Evolutionary conservation across 495 filamentous ascomycete species (phyloP), one percentile per base, ranked within the genome.

Genomic region (Pyronema domesticum): DNA sequence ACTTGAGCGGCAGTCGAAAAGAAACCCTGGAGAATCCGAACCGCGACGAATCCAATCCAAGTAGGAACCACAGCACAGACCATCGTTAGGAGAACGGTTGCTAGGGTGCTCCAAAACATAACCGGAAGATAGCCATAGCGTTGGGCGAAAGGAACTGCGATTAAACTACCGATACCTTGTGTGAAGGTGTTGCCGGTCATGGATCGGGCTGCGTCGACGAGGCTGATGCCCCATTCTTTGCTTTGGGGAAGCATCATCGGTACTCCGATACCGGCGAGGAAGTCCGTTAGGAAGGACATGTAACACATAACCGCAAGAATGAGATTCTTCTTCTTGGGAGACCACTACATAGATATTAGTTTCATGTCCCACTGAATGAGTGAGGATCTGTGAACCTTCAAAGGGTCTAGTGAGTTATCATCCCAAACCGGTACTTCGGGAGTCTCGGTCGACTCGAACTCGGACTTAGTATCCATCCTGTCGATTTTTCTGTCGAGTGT

Each of bases 241-340:
- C 51, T 30, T 46, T 63, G 60, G 3, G 56, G 39, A 6, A 62
- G 46, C 14, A 62, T 62, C 59, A 63, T 59, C 34, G 60, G 60
- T 33, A 61, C 60, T n/a, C 60, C 60, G 23, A 59, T 59, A 23
- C 56, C 59, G 6, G 60, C 46, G 5, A 63, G 47, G 34, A 63
- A 63, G 44, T 63, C 59, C 0, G 60, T 63, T 48, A 63, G 53
- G 37, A 63, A 62, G 13, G 59, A 46, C 60, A 63, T 63, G 40
- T 62, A 63, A 13, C 60, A 63, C 23, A 62, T 58, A 37, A 47
- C 46, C 17, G 23, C 36, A 1, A 62, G 59, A 1, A 55, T 23
- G 17, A 61, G 18, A 52, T 62, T 50, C 45, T 62, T 62, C 42
- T 58, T 62, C 11, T 37, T 55, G 47, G 54, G 55, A 15, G 55